A percentile compares a stretch with the other conserved stretches of the same genome.
These are phyloP conservation scores for Metschnikowia reukaufii DNA, from an alignment of 805 yeast species.

Conservation along the genomic window DNA sequence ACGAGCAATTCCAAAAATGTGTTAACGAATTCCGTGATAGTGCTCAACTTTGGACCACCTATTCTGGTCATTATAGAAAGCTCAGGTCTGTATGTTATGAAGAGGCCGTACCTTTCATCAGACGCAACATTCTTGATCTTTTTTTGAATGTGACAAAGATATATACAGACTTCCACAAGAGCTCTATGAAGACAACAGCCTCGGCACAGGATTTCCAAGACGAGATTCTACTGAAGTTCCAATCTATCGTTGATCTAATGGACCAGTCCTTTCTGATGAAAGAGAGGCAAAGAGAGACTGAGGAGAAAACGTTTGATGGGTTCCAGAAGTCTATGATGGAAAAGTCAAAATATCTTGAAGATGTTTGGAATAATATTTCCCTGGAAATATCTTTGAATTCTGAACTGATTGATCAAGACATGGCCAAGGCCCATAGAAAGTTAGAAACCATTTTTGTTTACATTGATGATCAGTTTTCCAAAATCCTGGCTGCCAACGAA, in stretches of 20 bases:
- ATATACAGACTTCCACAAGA: conserved; percentile 15
- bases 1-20: conserved; percentile 33
- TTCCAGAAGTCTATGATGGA: conserved; percentile 6
- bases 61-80: conserved; percentile 61
- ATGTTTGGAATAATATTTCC: conserved; percentile 4
- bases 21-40: conserved; percentile 40
- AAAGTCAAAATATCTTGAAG: conserved; percentile 1
- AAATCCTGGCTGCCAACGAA: conserved; percentile 2
- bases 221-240: conserved; percentile 4
- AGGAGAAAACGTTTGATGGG: conserved; percentile 6
- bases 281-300: not conserved
- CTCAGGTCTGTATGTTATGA: conserved; percentile 54
- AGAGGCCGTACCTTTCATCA: conserved; percentile 51
- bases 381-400: conserved; percentile 4
- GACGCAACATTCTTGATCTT: conserved; percentile 47
- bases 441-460: conserved; percentile 3
- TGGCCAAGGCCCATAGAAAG: conserved; percentile 4
- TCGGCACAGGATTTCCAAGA: conserved; percentile 6
- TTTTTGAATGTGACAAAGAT: conserved; percentile 47
- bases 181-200: conserved; percentile 6
- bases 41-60: conserved; percentile 73
- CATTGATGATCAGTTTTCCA: conserved; percentile 3
- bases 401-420: conserved; percentile 1
- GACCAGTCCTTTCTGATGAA: not conserved
- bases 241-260: conserved; percentile 6